Percentiles rank a stretch among this genome's conserved stretches.
These are phyloP conservation scores for Cytospora mali DNA, from an alignment of 2,329 filamentous ascomycete genomes.

Conservation along the genomic window DNA sequence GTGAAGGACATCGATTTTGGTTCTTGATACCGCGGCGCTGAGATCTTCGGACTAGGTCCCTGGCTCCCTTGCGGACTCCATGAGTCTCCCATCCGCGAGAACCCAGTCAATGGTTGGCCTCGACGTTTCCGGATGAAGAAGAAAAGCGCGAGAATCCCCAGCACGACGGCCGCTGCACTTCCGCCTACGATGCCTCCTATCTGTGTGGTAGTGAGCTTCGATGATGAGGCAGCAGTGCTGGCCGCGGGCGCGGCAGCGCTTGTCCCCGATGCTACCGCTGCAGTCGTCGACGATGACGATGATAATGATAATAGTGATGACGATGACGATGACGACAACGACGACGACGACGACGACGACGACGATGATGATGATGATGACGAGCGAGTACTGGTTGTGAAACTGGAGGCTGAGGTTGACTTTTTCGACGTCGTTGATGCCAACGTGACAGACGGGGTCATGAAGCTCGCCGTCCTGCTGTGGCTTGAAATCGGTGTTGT, in stretches of 20 bases:
- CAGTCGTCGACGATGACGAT: not conserved
- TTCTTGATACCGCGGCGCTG: slow-evolving; percentile 42
- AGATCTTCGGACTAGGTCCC: slow-evolving; percentile 44
- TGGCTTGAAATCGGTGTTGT: slow-evolving; percentile 25
- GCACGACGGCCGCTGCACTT: slow-evolving; percentile 49
- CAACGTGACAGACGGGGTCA: slow-evolving; percentile 17
- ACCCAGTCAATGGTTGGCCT: slow-evolving; percentile 29
- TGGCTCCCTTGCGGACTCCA: slow-evolving; percentile 36
- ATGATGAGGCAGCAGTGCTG: not conserved
- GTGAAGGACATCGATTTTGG: slow-evolving; percentile 32
- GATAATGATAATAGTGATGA: slow-evolving; percentile 20
- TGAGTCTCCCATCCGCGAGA: slow-evolving; percentile 43
- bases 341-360: not conserved
- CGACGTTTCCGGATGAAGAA: slow-evolving; percentile 13
- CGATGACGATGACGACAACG: slow-evolving; percentile 45
- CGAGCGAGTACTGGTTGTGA: slow-evolving; percentile 79
- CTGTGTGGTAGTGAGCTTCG: slow-evolving; percentile 44
- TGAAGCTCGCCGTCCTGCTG: slow-evolving; percentile 25
- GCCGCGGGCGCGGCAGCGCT: slow-evolving; percentile 7
- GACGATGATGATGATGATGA: slow-evolving; percentile 38
- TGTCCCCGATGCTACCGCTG: slow-evolving; percentile 10
- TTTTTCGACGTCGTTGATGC: slow-evolving; percentile 22
- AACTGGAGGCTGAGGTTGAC: slow-evolving; percentile 13
- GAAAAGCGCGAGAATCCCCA: slow-evolving; percentile 45
- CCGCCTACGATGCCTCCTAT: slow-evolving; percentile 63